A percentile compares a stretch with the other conserved stretches of the same genome.
These are phyloP conservation scores for Yamadazyma diospyri DNA, from an alignment of 1,139 yeast species.

Conservation along the genomic window DNA sequence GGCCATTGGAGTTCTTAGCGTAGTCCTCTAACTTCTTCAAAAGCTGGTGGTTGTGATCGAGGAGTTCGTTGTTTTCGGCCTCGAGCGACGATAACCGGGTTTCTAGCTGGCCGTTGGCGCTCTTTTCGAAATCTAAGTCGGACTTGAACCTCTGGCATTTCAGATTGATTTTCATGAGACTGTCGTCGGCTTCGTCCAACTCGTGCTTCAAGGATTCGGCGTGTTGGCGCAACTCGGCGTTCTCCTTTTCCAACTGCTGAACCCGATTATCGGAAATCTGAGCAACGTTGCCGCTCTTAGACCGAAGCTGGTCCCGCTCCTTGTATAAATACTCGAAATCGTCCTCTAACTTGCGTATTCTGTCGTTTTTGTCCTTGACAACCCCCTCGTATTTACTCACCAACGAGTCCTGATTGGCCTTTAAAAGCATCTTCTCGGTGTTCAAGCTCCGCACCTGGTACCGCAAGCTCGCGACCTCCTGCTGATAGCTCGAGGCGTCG, in stretches of 20 bases:
- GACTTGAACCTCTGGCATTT: slow-evolving; percentile 29
- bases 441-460: slow-evolving; percentile 19
- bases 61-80: slow-evolving; percentile 20
- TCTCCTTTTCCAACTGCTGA: slow-evolving; percentile 32
- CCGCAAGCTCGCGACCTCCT: slow-evolving; percentile 25
- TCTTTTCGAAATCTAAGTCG: slow-evolving; percentile 27
- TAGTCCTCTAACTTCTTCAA: slow-evolving; percentile 36
- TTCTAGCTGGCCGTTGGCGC: slow-evolving; percentile 28
- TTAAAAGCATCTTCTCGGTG: slow-evolving; percentile 31
- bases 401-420: slow-evolving; percentile 30
- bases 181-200: slow-evolving; percentile 23
- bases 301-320: slow-evolving; percentile 55
- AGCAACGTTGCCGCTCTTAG: slow-evolving; percentile 45
- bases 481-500: slow-evolving; percentile 13
- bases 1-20: slow-evolving; percentile 10
- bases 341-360: slow-evolving; percentile 37
- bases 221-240: slow-evolving; percentile 18
- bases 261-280: slow-evolving; percentile 36
- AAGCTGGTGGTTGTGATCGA: slow-evolving; percentile 44
- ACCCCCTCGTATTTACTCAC: slow-evolving; percentile 27
- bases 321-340: slow-evolving; percentile 57
- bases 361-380: slow-evolving; percentile 30
- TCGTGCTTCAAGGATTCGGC: slow-evolving; percentile 16
- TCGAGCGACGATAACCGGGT: slow-evolving; percentile 21
- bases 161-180: slow-evolving; percentile 14